Base-by-base conservation (phyloP, 148 eudicot species). In the Cornus controversa region DNA sequence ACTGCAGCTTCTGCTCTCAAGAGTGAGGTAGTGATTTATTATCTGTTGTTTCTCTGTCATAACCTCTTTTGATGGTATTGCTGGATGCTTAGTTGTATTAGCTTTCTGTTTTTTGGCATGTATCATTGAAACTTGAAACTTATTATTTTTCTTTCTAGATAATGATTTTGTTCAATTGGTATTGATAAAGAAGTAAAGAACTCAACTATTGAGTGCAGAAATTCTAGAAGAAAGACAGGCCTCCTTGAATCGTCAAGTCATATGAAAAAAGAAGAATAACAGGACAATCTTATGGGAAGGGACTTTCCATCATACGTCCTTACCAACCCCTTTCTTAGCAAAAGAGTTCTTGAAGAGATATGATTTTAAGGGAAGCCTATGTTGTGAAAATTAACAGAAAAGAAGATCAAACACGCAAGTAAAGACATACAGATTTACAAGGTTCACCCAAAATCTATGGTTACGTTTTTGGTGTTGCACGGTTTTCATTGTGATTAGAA, bases 1-100 rank as follows among this genome's bases (percentile, higher is more conserved):
- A 88, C 92, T 81, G 93, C 98, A 54, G 75, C 91, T 79, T 77
- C 72, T 82, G 97, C 97, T 78, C 94, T 94, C 62, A 76, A 91
- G 23, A 92, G 91, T 66, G 93, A 92, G 93, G 97, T 89, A 77
- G 75, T 36, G 71, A 31, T 37, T 78, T 72, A 31, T 69, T 24
- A 53, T 70, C 22, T 25, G 42, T 47, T 54, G 4, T n/a, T 18
- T 23, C 40, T 31, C 13, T 62, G 11, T 37, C 42, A 58, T 23
- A 9, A 22, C 26, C 60, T 27, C 62, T 77, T 63, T 5, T 10
- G 31, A 36, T 11, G 57, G 57, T 50, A 50, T 50, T 50, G 57
- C 20, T 50, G 20, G 71, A 67, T 76, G 71, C 45, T 66, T 1
- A 23, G 63, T 53, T 47, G 22, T 6, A 71, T 26, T 66, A 26